Conservation (phyloP, 2,329 filamentous ascomycete genomes). For the Tolypocladium paradoxum region DNA sequence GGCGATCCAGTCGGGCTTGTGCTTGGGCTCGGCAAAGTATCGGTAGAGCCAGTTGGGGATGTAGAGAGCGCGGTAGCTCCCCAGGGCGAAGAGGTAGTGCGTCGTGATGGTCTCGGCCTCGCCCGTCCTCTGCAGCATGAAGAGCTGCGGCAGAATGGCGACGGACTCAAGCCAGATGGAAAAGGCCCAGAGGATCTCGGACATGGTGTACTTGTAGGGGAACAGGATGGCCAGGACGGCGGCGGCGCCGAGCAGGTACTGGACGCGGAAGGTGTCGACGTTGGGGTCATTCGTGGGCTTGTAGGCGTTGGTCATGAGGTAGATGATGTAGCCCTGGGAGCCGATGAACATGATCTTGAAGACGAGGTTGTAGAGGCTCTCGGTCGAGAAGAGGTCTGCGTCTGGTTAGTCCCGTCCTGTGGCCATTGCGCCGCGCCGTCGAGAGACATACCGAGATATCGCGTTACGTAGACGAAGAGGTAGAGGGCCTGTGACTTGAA, state of each 20-base stretch:
- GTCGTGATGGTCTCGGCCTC: constrained; percentile 99
- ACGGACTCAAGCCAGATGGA: constrained; percentile 97
- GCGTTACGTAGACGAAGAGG: constrained; percentile 82
- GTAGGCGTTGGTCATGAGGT: constrained; percentile 96
- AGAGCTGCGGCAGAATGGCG: constrained; percentile 91
- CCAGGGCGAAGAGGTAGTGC: constrained; percentile 91
- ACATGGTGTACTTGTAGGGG: constrained; percentile 71
- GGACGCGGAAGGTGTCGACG: constrained; percentile 92
- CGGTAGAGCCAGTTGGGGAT: constrained; percentile 98
- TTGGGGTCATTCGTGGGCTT: constrained; percentile 96
- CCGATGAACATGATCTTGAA: constrained; percentile 95
- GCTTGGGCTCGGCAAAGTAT: constrained; percentile 62
- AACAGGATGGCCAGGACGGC: constrained; percentile 70
- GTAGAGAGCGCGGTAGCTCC: constrained; percentile 84
- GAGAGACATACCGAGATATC: constrained; percentile 64
- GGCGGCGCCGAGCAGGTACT: constrained; percentile 80
- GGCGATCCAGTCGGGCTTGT: constrained; percentile 74
- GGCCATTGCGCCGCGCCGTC: not conserved
- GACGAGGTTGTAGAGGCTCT: constrained; percentile 79
- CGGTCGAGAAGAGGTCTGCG: constrained; percentile 74
- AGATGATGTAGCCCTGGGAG: constrained; percentile 86
- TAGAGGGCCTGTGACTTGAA: constrained; percentile 98
- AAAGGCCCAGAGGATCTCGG: constrained; percentile 93
- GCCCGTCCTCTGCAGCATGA: constrained; percentile 95
- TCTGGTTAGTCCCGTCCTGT: not conserved